Base-by-base conservation (phyloP, 2,329 filamentous ascomycete species). In the Amesomyces nigricolor region DNA sequence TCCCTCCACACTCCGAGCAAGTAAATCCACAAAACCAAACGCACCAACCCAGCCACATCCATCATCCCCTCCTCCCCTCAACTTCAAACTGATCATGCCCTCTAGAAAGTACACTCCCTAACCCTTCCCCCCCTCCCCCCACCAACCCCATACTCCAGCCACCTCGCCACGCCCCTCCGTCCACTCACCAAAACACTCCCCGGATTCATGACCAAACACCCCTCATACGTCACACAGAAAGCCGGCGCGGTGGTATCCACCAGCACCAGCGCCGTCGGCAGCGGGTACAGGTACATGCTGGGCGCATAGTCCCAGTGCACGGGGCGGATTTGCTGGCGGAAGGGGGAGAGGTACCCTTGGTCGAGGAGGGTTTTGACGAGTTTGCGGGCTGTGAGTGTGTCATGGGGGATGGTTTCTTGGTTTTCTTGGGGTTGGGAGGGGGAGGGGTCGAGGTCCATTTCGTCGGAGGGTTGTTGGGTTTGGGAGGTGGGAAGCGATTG, bases 131-230 rank as follows among this genome's bases (percentile, higher is more conserved):
- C 76, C 48, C 75, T 79, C 26, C 82, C 43, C 16, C 4, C n/a
- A 9, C 47, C 78, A 43, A 89, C 71, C 70, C 88, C 87, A 73
- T 92, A 97, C 73, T 97, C 94, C 1, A 92, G 78, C 92, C 94
- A 97, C 59, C 85, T 79, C 5, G 84, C 88, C 6, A 86, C 81
- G 4, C 85, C 83, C 60, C 83, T 81, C 51, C 85, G 78, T 0
- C 85, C 86, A 0, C 81, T 75, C 0, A 89, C 84, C 22, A 95
- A 78, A 48, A 99, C 71, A 47, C 80, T 78, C 5, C 91, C 90
- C 0, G 94, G 91, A 68, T 99, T 99, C 81, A 99, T 86, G 35
- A 96, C 91, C 73, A 94, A 89, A 67, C 94, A 97, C 0, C 91
- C 92, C 71, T 96, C 92, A 67, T 97, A 97, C 13, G 89, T 95